Percentiles rank a stretch among this genome's conserved stretches.
Conservation (phyloP, 2,329 filamentous ascomycete genomes). For the Verticillium dahliae region DNA sequence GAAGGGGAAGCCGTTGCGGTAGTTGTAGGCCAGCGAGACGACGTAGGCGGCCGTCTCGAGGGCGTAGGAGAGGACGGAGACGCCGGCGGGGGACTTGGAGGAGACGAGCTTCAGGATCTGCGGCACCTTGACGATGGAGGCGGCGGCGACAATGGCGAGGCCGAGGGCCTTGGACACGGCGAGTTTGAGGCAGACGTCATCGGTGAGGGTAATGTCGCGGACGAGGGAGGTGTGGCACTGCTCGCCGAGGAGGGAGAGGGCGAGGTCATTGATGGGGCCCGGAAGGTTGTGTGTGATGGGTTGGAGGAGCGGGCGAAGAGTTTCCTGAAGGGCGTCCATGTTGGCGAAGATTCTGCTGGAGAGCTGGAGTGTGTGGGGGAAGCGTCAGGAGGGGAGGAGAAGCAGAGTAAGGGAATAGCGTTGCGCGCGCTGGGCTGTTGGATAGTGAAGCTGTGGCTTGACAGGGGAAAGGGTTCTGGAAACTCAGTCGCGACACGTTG, state of each 20-base stretch:
- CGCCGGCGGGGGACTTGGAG: constrained; percentile 73
- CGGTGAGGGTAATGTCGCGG: constrained; percentile 73
- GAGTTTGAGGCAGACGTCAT: constrained; percentile 77
- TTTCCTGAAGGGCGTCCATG: constrained; percentile 64
- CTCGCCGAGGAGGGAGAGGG: constrained; percentile 72
- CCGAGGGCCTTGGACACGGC: constrained; percentile 89
- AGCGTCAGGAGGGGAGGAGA: background rate
- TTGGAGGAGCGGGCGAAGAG: constrained; percentile 53
- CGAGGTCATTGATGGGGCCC: constrained; percentile 64
- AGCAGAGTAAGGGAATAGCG: background rate
- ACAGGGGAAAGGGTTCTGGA: background rate
- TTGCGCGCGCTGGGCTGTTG: background rate
- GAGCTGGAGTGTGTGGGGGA: background rate
- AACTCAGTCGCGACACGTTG: background rate
- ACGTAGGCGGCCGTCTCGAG: constrained; percentile 86
- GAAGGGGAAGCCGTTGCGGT: constrained; percentile 87
- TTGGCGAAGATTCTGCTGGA: constrained; percentile 6
- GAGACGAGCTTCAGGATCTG: constrained; percentile 89
- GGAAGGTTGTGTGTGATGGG: constrained; percentile 71
- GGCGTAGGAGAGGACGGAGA: constrained; percentile 85
- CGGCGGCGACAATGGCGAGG: constrained; percentile 86
- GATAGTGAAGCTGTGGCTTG: background rate
- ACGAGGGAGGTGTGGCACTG: constrained; percentile 82
- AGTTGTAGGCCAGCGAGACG: constrained; percentile 87
- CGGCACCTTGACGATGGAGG: constrained; percentile 89